Evolutionary conservation across 306 rosid genomes (phyloP), one percentile per base, ranked within the genome.

Genomic region (Vigna nakashimae): DNA sequence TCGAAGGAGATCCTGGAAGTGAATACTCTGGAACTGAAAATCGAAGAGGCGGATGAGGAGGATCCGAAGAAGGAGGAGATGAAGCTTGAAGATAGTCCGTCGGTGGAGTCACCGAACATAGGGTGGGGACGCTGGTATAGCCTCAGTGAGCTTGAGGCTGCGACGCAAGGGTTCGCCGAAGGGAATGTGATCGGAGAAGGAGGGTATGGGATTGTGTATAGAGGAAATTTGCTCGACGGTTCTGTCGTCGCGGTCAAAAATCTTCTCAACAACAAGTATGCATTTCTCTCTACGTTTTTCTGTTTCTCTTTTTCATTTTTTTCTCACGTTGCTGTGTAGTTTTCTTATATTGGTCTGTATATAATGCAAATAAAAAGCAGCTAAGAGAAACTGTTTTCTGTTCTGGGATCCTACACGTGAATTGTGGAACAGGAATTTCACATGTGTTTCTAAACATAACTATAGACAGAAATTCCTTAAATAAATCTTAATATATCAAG

Each of bases 101-200:
- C 97, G 86, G 88, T 65, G 89, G 92, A 87, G 71, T 24, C 85
- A 11, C 82, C 80, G 65, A 90, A 94, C 77, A 85, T 92, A n/a
- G 98, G 98, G 69, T 92, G 98, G 98, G 98, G 98, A 0, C 88
- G 93, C 16, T 95, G 98, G 98, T 92, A 89, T 66, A 82, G 85
- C 86, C 69, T 95, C 85, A 83, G 77, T 75, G 98, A 95, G 78
- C 82, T 95, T 60, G 89, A 92, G 60, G 22, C 32, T 16, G 98
- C 97, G 11, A 95, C 98, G 0, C 75, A 82, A 73, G 88, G 88
- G 5, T 92, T 95, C 63, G 77, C 89, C 0, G 84, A 83, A 20
- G 84, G 63, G 84, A 95, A 90, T 78, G 88, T 95, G 80, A 91
- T 95, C 75, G 98, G 98, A 62, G 98, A 92, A 85, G 98, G 98